A percentile compares a stretch with the other conserved stretches of the same genome.
These are phyloP conservation scores for Picochlorum sp. DNA, from an alignment of 139 green algal genomes.

Conservation along the genomic window DNA sequence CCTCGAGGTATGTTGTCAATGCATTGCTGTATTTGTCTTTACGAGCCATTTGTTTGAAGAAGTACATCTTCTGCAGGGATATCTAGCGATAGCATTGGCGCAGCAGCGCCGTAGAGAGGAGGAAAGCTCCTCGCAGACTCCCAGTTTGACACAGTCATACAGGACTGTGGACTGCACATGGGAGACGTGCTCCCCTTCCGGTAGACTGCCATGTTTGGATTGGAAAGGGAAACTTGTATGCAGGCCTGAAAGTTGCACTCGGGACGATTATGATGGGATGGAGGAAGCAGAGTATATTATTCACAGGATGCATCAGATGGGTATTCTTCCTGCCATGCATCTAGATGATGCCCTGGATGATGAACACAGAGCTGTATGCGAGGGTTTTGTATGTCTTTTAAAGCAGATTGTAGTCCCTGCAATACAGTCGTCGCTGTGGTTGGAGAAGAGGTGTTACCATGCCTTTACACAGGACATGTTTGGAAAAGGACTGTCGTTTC, in stretches of 20 bases:
- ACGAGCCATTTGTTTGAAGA: no score
- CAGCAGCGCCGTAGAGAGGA: no score
- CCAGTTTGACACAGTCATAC: background rate
- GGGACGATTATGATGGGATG: background rate
- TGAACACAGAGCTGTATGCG: background rate
- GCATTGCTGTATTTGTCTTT: no score
- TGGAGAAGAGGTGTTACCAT: background rate
- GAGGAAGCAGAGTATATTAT: slow-evolving; percentile 2
- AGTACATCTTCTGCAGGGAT: no score
- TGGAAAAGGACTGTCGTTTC: background rate
- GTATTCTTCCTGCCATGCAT: background rate
- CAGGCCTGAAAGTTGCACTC: background rate
- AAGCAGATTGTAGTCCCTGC: background rate
- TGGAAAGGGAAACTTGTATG: slow-evolving; percentile 1
- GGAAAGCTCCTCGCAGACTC: no score
- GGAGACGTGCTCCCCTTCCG: slow-evolving; percentile 10
- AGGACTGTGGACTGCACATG: slow-evolving; percentile 10
- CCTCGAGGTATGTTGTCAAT: slow-evolving; percentile 12
- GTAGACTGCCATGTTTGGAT: slow-evolving; percentile 24
- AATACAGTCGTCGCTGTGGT: background rate
- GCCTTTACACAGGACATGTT: background rate
- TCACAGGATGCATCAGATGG: background rate
- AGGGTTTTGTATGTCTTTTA: background rate
- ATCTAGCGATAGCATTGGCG: no score
- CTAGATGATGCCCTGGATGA: background rate